Percentiles rank a stretch among this genome's conserved stretches.
Conservation (phyloP, 2,329 filamentous ascomycete species). For the Alternaria ventricosa region DNA sequence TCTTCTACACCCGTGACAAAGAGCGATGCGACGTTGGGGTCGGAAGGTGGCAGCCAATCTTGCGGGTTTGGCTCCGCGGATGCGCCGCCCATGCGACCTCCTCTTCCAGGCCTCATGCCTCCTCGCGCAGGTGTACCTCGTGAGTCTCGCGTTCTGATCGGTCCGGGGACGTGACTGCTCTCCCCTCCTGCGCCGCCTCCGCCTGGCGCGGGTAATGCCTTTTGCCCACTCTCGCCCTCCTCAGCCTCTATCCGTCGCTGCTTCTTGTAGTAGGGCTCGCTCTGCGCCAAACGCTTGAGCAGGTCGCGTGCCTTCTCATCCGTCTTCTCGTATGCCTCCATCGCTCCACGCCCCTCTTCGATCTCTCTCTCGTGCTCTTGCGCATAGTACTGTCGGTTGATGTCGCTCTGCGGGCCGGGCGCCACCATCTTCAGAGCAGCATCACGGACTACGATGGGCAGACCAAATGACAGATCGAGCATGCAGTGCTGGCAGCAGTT, state of each 20-base stretch:
- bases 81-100: constrained; percentile 60
- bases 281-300: constrained; percentile 81
- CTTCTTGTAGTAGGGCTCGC: constrained; percentile 94
- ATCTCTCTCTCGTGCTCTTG: constrained; percentile 97
- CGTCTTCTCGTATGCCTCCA: constrained; percentile 94
- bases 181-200: constrained; percentile 38
- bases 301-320: constrained; percentile 96
- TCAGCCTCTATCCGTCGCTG: constrained; percentile 74
- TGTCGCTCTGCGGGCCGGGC: constrained; percentile 86
- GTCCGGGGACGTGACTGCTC: constrained; percentile 63
- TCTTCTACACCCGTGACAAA: constrained; percentile 97
- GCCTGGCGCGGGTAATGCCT: constrained; percentile 51
- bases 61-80: constrained; percentile 80
- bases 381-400: constrained; percentile 97
- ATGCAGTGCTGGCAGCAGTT: constrained; percentile 99
- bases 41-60: constrained; percentile 84
- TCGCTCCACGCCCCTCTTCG: constrained; percentile 79
- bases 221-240: constrained; percentile 49
- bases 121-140: constrained; percentile 47
- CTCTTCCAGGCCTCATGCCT: constrained; percentile 49
- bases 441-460: constrained; percentile 93
- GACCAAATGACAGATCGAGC: constrained; percentile 93
- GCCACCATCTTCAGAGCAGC: constrained; percentile 98
- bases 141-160: constrained; percentile 75
- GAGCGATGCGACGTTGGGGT: constrained; percentile 86